Conservation (phyloP, 2,329 filamentous ascomycete species). For the Chaetomiaceae sp. region DNA sequence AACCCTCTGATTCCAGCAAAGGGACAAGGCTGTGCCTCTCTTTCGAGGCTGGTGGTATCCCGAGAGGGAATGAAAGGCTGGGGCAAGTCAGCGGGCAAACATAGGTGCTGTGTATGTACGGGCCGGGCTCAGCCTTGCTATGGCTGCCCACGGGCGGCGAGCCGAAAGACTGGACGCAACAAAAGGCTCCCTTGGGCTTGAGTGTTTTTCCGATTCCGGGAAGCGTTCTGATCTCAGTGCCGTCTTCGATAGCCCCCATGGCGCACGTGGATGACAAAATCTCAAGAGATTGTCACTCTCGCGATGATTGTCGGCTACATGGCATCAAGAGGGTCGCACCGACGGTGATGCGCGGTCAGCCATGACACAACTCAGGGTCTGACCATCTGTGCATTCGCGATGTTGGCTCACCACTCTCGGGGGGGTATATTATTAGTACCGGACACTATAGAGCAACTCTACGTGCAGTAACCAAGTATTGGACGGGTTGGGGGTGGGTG, state of each 20-base stretch:
- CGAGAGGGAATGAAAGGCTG: too few species aligned
- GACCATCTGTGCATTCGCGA: not conserved
- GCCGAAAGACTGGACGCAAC: too few species aligned
- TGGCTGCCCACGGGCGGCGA: too few species aligned
- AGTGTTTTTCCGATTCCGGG: not conserved
- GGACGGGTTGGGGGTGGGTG: not conserved
- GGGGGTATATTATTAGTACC: not conserved
- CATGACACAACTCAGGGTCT: not conserved
- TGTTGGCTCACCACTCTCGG: not conserved
- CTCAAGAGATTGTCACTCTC: not conserved
- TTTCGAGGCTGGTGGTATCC: not conserved
- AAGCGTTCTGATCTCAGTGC: slow-evolving; percentile 1
- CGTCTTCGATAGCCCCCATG: not conserved
- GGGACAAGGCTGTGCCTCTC: not conserved
- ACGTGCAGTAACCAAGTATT: not conserved
- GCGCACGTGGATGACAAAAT: not conserved
- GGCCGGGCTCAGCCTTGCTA: not conserved
- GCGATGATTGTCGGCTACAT: slow-evolving; percentile 3
- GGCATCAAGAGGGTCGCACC: not conserved
- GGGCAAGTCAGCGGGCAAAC: not conserved
- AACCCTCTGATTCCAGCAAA: not conserved
- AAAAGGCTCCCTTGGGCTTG: too few species aligned
- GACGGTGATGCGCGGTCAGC: slow-evolving; percentile 2
- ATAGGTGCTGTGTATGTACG: too few species aligned
- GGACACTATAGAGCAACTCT: not conserved